Percentiles rank a stretch among this genome's conserved stretches.
Conservation (phyloP, 805 yeast species). For the Starmerella apis region DNA sequence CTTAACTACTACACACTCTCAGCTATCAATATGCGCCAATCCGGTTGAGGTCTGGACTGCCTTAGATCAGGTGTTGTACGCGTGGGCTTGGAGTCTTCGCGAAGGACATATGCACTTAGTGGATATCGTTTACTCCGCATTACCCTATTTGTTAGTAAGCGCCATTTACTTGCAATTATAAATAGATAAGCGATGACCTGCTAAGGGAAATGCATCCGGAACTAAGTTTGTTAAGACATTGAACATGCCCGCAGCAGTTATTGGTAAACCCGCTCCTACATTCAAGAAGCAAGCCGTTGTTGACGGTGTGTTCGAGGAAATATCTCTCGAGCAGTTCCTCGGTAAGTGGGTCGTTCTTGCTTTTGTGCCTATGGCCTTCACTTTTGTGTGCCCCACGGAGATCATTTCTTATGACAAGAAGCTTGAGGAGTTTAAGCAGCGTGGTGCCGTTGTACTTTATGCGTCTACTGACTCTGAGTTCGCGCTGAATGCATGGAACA, state of each 20-base stretch:
- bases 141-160: background rate
- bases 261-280: conserved; percentile 92
- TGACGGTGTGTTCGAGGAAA: conserved; percentile 92
- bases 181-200: too few relatives aligned
- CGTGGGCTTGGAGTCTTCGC: conserved; percentile 1
- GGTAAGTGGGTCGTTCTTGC: conserved; percentile 98
- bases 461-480: conserved; percentile 98
- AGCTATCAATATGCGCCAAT: too few relatives aligned
- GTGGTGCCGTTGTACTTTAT: conserved; percentile 79
- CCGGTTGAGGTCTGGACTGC: conserved; percentile 4
- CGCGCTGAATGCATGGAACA: conserved; percentile 97
- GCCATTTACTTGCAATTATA: conserved; percentile 1
- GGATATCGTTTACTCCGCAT: conserved; percentile 1
- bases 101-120: background rate
- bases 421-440: conserved; percentile 73
- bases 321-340: conserved; percentile 86
- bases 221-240: background rate
- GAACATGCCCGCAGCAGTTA: conserved; percentile 64
- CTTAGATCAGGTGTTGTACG: background rate
- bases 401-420: conserved; percentile 98
- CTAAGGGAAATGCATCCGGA: too few relatives aligned
- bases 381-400: conserved; percentile 99
- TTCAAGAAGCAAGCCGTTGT: conserved; percentile 96
- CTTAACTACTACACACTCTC: too few relatives aligned
- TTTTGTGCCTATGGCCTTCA: conserved; percentile 97